phyloP scores from a whole-genome alignment of 1,284 basidiomycete species.

The Cronartium ribicola region DNA sequence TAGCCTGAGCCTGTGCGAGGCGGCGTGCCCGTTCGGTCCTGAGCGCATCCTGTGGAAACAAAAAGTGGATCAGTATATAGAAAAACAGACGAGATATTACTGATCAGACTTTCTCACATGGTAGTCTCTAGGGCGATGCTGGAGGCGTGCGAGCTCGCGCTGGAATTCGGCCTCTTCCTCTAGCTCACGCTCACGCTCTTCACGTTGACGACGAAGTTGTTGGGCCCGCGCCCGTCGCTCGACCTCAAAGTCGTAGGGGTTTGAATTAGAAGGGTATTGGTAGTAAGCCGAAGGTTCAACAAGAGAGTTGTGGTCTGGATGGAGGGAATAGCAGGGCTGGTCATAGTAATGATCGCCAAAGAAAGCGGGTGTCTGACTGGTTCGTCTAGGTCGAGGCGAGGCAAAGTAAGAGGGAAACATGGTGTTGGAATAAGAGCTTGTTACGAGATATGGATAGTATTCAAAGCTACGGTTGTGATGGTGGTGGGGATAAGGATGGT shows the following conservation, averaged over 20 bases:
- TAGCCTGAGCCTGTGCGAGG: constrained; percentile 16
- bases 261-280: neutral
- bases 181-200: constrained; percentile 11
- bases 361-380: neutral
- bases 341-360: neutral
- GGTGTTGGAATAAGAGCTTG: too few species aligned
- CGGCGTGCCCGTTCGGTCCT: constrained; percentile 26
- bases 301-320: neutral
- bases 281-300: neutral
- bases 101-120: too few species aligned
- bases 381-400: neutral
- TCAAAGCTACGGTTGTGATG: too few species aligned
- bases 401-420: constrained; percentile 10
- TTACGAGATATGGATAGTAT: too few species aligned
- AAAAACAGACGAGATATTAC: neutral
- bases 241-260: neutral
- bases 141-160: neutral
- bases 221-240: neutral
- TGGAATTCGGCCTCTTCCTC: constrained; percentile 2
- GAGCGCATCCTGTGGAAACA: constrained; percentile 17
- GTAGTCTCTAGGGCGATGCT: neutral
- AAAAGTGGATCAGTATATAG: neutral
- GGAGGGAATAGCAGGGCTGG: neutral
- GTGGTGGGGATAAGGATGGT: too few species aligned
- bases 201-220: constrained; percentile 8